phyloP scores from a whole-genome alignment of 2,329 filamentous ascomycete species.

The Paraconiothyrium sp. region DNA sequence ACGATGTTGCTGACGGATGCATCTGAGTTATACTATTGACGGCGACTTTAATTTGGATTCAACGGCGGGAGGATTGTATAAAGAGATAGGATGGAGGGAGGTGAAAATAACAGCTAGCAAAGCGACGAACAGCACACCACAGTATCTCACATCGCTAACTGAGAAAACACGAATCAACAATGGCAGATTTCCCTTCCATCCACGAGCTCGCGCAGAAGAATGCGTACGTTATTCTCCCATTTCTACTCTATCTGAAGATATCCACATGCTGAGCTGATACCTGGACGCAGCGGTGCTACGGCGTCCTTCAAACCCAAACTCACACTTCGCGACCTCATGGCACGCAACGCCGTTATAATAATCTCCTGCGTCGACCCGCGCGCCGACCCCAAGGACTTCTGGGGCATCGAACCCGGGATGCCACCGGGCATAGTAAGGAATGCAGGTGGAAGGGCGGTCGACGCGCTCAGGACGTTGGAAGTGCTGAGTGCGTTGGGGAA shows the following conservation, averaged over 20 bases:
- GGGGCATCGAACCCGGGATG: neutral
- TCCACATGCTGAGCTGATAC: neutral
- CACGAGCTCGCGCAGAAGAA: neutral
- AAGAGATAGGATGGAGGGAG: too few relatives aligned
- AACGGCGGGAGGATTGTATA: too few relatives aligned
- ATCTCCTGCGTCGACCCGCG: constrained; percentile 8
- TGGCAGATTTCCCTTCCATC: neutral
- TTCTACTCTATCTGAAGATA: neutral
- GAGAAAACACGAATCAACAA: too few relatives aligned
- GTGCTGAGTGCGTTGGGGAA: constrained; percentile 7
- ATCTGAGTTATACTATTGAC: too few relatives aligned
- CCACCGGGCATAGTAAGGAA: neutral
- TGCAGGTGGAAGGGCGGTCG: neutral
- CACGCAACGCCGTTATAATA: neutral
- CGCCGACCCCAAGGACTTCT: constrained; percentile 8
- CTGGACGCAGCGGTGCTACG: neutral
- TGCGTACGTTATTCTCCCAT: neutral
- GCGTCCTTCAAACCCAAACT: neutral
- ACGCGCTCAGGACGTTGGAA: neutral
- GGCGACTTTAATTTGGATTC: too few relatives aligned
- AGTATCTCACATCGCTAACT: too few relatives aligned
- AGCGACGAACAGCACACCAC: too few relatives aligned
- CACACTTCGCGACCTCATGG: neutral
- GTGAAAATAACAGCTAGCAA: too few relatives aligned
- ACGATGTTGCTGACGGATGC: too few relatives aligned